Conservation (phyloP, 2,329 filamentous ascomycete species). For the Sclerotinia trifoliorum region DNA sequence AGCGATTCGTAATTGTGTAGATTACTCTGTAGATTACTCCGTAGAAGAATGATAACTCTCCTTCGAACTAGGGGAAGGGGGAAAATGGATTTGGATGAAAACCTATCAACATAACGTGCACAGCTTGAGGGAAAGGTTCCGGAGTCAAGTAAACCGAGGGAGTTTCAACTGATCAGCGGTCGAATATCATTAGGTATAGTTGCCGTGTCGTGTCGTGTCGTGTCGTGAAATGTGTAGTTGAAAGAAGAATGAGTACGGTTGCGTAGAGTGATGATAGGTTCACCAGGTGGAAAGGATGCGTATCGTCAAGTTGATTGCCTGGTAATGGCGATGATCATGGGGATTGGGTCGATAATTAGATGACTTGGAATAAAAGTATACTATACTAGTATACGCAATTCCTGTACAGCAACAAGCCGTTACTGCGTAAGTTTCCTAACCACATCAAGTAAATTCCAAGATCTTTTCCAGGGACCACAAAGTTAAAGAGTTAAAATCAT, state of each 20-base stretch:
- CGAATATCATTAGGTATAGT: neutral
- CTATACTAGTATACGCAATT: no score
- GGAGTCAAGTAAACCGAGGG: neutral
- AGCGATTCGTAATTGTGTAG: slow-evolving; percentile 19
- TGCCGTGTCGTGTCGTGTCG: neutral
- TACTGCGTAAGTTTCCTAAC: slow-evolving; percentile 1
- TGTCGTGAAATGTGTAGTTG: neutral
- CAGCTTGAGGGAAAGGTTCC: neutral
- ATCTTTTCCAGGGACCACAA: neutral
- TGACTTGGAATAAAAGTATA: no score
- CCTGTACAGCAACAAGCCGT: no score
- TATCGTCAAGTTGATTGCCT: neutral
- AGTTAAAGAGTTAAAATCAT: neutral
- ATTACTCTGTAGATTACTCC: neutral
- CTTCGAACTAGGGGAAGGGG: neutral
- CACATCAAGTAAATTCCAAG: neutral
- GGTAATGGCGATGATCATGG: no score
- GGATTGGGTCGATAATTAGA: no score
- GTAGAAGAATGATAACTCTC: neutral
- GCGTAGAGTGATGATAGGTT: neutral
- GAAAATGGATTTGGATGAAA: neutral
- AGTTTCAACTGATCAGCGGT: neutral
- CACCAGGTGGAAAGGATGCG: neutral
- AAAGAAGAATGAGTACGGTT: neutral
- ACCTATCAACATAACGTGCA: neutral